Base-by-base conservation (phyloP, 2,329 filamentous ascomycete species). In the Colletotrichum sp. region DNA sequence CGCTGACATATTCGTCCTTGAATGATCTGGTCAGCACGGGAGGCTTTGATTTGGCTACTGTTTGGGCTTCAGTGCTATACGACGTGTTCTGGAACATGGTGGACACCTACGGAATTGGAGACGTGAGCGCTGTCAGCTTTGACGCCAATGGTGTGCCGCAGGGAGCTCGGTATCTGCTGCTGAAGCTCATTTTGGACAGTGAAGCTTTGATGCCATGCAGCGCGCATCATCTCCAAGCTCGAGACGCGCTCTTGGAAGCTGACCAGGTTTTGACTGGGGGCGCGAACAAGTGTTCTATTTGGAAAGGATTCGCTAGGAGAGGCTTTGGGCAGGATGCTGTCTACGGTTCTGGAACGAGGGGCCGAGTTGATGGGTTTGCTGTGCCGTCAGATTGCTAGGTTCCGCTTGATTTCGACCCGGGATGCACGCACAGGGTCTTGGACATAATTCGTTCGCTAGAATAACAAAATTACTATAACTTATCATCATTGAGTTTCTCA, bases 381-480 rank as follows among this genome's bases (percentile, higher is more conserved):
- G 43, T 24, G 10, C 43, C 43, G 2, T 52, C n/a, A 52, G n/a
- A 21, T 21, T 52, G 43, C 43, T 52, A 52, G n/a, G 6, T 52
- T 3, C n/a, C n/a, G 1, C 1, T 52, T 13, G 10, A 21, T 8
- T 21, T 0, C n/a, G n/a, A 52, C 18, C 43, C 1, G 18, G 18
- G 5, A 0, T 7, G 18, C 2, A 21, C 10, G 18, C 18, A 48
- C 9, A 12, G 0, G 38, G 38, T 48, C 18, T n/a, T 12, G 18
- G 18, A 48, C 38, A 48, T 10, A 7, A 12, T 43, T 48, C n/a
- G n/a, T 1, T 48, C 10, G n/a, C 10, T 48, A 12, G 6, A 1
- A n/a, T 48, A 21, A 13, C n/a, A 21, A 21, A 9, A 21, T 48
- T 12, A 12, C 10, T 21, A 21, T 21, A 8, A 3, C 10, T 21